These are phyloP conservation scores for Sugiyamaella paludigena DNA, from an alignment of 1,139 yeast species.

Conservation along the genomic window DNA sequence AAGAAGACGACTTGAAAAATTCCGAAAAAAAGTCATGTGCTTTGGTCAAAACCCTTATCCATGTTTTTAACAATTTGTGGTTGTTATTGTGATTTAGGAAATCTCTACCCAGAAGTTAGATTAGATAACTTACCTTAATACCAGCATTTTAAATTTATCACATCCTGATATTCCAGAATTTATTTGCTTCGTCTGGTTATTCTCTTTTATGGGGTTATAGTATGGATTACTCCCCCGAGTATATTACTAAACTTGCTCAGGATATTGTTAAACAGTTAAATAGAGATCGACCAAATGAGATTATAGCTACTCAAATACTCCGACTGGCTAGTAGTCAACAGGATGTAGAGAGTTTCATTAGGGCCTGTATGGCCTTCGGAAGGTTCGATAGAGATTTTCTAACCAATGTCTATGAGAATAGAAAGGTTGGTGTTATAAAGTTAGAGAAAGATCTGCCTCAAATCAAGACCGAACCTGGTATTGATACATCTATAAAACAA, in stretches of 20 bases:
- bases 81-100: no score
- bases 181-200: no score
- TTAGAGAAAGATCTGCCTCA: no score
- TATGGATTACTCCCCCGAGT: slow-evolving; percentile 1
- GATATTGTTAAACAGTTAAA: slow-evolving; percentile 32
- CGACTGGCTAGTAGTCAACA: slow-evolving; percentile 26
- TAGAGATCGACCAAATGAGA: slow-evolving; percentile 26
- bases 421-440: not conserved
- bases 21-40: no score
- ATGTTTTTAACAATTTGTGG: no score
- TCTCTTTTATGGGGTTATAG: no score
- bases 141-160: no score
- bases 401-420: slow-evolving; percentile 19
- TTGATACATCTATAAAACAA: not conserved
- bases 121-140: no score
- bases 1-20: no score
- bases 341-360: slow-evolving; percentile 25
- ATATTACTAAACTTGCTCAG: slow-evolving; percentile 5
- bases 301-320: slow-evolving; percentile 29
- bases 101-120: no score
- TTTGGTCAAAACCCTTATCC: no score
- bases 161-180: no score
- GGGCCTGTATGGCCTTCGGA: slow-evolving; percentile 34
- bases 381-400: slow-evolving; percentile 30
- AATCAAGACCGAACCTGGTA: not conserved